Evolutionary conservation across 768 basidiomycete genomes (phyloP).

Genomic region (Rhodotorula diobovata): DNA sequence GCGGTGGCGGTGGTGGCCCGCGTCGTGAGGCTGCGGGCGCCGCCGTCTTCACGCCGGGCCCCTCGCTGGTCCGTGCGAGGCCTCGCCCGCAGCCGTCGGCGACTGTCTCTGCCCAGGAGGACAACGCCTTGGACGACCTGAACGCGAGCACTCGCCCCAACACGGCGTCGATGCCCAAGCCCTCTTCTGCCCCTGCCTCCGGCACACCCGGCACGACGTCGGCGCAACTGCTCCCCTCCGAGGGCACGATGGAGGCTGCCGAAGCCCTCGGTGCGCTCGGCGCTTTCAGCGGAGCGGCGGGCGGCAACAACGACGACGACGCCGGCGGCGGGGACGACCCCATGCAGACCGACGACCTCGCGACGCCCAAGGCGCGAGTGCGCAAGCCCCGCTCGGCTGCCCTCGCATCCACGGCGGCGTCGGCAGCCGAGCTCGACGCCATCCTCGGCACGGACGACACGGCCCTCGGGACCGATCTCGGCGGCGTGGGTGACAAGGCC

Average conservation of each 20-base stretch:
- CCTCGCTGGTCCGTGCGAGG: not conserved
- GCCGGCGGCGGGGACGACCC: not conserved
- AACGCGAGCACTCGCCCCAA: not conserved
- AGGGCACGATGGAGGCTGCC: slow-evolving; percentile 41
- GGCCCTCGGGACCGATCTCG: not conserved
- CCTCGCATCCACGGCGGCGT: too few species aligned
- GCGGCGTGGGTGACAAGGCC: not conserved
- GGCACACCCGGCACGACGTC: not conserved
- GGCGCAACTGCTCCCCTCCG: slow-evolving; percentile 19
- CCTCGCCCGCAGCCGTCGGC: not conserved
- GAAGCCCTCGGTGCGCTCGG: slow-evolving; percentile 40
- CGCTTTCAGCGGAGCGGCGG: too few species aligned
- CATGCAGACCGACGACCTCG: not conserved
- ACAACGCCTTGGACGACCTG: not conserved
- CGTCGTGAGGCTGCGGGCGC: too few species aligned
- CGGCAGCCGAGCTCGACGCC: slow-evolving; percentile 3
- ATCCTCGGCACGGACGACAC: not conserved
- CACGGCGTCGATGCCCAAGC: not conserved
- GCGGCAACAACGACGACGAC: too few species aligned
- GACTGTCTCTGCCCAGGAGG: not conserved
- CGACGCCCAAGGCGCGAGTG: not conserved
- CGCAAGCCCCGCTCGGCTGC: not conserved
- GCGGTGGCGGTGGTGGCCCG: too few species aligned
- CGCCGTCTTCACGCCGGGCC: not conserved
- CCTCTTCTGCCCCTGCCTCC: not conserved